These are phyloP conservation scores for Tardiomyces blankii DNA, from an alignment of 1,139 yeast species.

Conservation along the genomic window DNA sequence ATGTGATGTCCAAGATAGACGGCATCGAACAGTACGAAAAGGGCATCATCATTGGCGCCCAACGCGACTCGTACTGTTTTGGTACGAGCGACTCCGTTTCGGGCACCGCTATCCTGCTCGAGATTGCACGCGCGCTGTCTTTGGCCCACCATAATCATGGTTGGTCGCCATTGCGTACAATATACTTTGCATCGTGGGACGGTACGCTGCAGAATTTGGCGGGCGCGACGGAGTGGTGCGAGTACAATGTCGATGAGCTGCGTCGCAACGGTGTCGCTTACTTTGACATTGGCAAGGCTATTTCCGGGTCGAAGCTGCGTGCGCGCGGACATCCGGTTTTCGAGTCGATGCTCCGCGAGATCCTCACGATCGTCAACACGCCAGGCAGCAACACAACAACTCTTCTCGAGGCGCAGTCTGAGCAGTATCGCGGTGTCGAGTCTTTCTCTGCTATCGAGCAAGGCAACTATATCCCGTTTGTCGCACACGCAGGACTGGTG, in stretches of 20 bases:
- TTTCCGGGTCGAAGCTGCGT: slow-evolving; percentile 49
- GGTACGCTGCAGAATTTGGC: slow-evolving; percentile 75
- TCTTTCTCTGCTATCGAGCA: slow-evolving; percentile 23
- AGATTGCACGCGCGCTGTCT: slow-evolving; percentile 62
- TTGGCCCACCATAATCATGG: slow-evolving; percentile 49
- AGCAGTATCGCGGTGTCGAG: slow-evolving; percentile 2
- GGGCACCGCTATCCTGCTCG: slow-evolving; percentile 65
- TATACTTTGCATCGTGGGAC: slow-evolving; percentile 80
- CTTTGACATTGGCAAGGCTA: slow-evolving; percentile 65
- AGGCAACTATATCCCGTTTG: slow-evolving; percentile 66
- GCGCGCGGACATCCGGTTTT: slow-evolving; percentile 62
- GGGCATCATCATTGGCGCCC: slow-evolving; percentile 73
- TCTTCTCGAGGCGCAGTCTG: slow-evolving; percentile 6
- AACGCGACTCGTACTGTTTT: slow-evolving; percentile 65
- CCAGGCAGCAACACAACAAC: slow-evolving; percentile 9
- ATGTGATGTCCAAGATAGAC: slow-evolving; percentile 62
- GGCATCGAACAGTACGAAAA: slow-evolving; percentile 75
- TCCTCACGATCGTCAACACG: slow-evolving; percentile 31
- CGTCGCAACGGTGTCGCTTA: slow-evolving; percentile 57
- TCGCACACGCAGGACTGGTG: slow-evolving; percentile 57
- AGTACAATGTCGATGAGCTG: slow-evolving; percentile 41
- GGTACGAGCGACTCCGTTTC: slow-evolving; percentile 70
- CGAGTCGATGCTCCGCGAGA: slow-evolving; percentile 33
- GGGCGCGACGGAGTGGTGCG: slow-evolving; percentile 76
- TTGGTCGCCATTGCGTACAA: slow-evolving; percentile 79